A percentile compares a stretch with the other conserved stretches of the same genome.
phyloP scores from a whole-genome alignment of 768 basidiomycete genomes.

The Zangia roseola region DNA sequence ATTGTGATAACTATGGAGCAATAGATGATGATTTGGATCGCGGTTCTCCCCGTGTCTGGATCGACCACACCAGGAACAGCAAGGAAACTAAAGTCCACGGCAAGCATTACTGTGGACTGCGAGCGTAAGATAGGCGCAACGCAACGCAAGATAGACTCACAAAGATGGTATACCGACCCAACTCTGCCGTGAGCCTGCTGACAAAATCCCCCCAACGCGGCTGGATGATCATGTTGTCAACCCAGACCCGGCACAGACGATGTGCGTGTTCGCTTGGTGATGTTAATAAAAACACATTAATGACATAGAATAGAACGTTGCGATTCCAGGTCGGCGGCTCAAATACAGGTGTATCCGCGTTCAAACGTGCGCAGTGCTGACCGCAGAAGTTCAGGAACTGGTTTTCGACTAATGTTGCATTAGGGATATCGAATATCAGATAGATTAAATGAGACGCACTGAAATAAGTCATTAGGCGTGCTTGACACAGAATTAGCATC shows the following conservation, averaged over 20 bases:
- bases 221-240: too few species aligned
- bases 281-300: slow-evolving; percentile 4
- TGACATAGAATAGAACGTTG: background rate
- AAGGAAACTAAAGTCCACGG: slow-evolving; percentile 16
- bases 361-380: slow-evolving; percentile 11
- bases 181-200: slow-evolving; percentile 8
- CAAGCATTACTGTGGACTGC: slow-evolving; percentile 20
- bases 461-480: slow-evolving; percentile 9
- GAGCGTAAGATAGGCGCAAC: background rate
- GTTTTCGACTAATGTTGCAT: slow-evolving; percentile 6
- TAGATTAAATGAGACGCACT: background rate
- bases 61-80: too few species aligned
- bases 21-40: slow-evolving; percentile 10
- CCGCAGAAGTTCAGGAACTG: slow-evolving; percentile 15
- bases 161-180: slow-evolving; percentile 13
- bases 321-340: slow-evolving; percentile 5
- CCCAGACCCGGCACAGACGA: slow-evolving; percentile 13
- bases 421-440: background rate
- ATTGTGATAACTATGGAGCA: slow-evolving; percentile 9
- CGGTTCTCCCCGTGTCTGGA: too few species aligned
- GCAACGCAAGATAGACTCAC: background rate
- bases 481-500: slow-evolving; percentile 3
- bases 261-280: slow-evolving; percentile 6
- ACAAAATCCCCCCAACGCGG: slow-evolving; percentile 11
- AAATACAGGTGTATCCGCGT: slow-evolving; percentile 13